Percentiles rank a stretch among this genome's conserved stretches.
Conservation (phyloP, 805 yeast species). For the Kuraishia hungarica region DNA sequence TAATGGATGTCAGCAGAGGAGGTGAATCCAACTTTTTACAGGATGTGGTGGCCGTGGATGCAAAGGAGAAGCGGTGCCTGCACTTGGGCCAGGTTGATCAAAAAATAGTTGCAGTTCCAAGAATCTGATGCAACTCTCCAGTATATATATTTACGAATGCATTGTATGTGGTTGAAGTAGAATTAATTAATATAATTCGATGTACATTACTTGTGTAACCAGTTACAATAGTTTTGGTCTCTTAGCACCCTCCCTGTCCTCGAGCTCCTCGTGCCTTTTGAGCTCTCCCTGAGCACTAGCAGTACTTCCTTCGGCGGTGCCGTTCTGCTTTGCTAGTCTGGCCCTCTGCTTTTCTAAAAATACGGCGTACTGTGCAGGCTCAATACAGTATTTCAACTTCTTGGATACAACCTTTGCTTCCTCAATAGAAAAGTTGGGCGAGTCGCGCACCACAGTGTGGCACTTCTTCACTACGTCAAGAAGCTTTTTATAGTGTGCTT, state of each 20-base stretch:
- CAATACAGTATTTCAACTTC: slow-evolving; percentile 53
- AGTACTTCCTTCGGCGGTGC: slow-evolving; percentile 5
- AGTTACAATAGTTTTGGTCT: slow-evolving; percentile 11
- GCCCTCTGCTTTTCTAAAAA: slow-evolving; percentile 11
- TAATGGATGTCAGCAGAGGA: slow-evolving; percentile 66
- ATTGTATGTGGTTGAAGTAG: neutral
- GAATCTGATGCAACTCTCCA: slow-evolving; percentile 13
- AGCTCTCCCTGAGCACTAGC: slow-evolving; percentile 3
- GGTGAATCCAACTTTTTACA: slow-evolving; percentile 63
- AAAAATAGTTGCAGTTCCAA: slow-evolving; percentile 54
- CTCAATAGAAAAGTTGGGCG: slow-evolving; percentile 42
- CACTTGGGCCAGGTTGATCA: slow-evolving; percentile 48
- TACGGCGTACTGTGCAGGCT: slow-evolving; percentile 34
- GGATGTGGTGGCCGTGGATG: slow-evolving; percentile 45
- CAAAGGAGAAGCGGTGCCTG: slow-evolving; percentile 30
- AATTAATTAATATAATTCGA: too few relatives aligned
- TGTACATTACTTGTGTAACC: neutral
- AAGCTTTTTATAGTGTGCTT: slow-evolving; percentile 33
- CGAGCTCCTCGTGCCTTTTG: neutral
- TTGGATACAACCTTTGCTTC: slow-evolving; percentile 56
- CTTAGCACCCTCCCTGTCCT: slow-evolving; percentile 9
- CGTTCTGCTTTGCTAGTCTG: slow-evolving; percentile 3
- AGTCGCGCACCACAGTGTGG: slow-evolving; percentile 31
- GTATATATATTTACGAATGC: neutral
- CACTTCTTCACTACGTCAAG: slow-evolving; percentile 41